These are phyloP conservation scores for Coemansia sp. DNA, from an alignment of 192 early-diverging fungal genomes.

Conservation along the genomic window DNA sequence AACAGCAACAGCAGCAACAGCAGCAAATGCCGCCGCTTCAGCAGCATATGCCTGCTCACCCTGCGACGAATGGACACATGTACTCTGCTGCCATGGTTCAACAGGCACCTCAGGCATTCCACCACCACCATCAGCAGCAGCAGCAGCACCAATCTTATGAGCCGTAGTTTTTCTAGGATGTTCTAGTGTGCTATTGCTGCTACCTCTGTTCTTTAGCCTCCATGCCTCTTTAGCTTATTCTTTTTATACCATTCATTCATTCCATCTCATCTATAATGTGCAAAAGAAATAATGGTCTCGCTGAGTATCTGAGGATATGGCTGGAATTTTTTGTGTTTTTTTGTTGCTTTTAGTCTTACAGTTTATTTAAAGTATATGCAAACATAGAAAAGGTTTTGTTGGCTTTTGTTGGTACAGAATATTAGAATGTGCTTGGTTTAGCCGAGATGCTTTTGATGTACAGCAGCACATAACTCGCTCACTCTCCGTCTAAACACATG, in stretches of 20 bases:
- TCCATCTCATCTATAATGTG: background rate
- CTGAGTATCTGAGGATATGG: too few species aligned
- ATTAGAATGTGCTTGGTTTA: too few species aligned
- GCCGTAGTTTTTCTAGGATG: background rate
- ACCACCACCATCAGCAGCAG: conserved; percentile 13
- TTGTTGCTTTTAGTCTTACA: too few species aligned
- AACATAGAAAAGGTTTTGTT: too few species aligned
- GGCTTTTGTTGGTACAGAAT: too few species aligned
- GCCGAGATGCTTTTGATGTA: too few species aligned
- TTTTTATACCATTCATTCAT: background rate
- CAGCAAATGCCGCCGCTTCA: background rate
- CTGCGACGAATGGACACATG: conserved; percentile 18
- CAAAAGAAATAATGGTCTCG: background rate
- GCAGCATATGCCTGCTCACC: conserved; percentile 17
- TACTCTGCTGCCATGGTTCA: conserved; percentile 18
- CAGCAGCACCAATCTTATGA: conserved; percentile 11
- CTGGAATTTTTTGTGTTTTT: too few species aligned
- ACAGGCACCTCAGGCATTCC: background rate
- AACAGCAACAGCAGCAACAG: background rate
- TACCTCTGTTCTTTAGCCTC: background rate
- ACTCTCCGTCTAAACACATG: too few species aligned
- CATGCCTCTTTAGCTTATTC: background rate
- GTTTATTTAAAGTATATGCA: too few species aligned
- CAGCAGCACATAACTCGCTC: too few species aligned
- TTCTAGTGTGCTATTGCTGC: too few species aligned